Evolutionary conservation across 1,284 basidiomycete genomes (phyloP).

Genomic region (Cutaneotrichosporon sp.): DNA sequence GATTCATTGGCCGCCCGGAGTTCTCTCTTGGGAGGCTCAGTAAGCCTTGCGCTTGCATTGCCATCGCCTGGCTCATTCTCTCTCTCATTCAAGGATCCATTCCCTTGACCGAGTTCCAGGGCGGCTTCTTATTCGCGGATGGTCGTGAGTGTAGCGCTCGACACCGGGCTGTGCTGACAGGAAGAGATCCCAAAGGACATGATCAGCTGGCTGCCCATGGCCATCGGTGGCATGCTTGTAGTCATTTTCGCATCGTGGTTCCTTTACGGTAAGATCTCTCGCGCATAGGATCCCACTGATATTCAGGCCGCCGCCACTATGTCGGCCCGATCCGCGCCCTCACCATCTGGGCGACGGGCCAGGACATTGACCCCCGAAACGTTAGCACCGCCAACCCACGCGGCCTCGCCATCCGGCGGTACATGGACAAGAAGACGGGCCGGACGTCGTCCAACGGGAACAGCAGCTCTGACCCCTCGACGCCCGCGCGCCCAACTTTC

Average conservation of each 20-base stretch:
- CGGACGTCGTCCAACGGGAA: neutral
- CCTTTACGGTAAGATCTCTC: slow-evolving; percentile 4
- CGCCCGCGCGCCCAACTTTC: neutral
- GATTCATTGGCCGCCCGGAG: neutral
- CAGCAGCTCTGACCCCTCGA: neutral
- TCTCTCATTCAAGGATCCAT: neutral
- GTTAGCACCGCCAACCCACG: neutral
- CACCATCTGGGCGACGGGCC: slow-evolving; percentile 50
- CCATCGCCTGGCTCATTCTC: neutral
- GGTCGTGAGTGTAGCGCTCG: neutral
- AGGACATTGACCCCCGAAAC: slow-evolving; percentile 39
- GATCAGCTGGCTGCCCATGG: slow-evolving; percentile 9
- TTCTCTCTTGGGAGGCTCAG: slow-evolving; percentile 3
- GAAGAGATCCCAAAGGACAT: neutral
- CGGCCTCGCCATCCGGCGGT: slow-evolving; percentile 1
- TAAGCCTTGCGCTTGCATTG: neutral
- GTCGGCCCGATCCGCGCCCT: slow-evolving; percentile 48
- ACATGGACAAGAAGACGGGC: slow-evolving; percentile 4
- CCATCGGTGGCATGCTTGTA: slow-evolving; percentile 2
- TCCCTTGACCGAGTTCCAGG: neutral
- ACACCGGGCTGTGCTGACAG: neutral
- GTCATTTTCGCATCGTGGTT: slow-evolving; percentile 6
- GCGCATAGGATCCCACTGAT: neutral
- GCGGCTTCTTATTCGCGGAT: neutral
- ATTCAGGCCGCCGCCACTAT: slow-evolving; percentile 32